These are phyloP conservation scores for Bipolaris victoriae DNA, from an alignment of 2,329 filamentous ascomycete species.

Conservation along the genomic window DNA sequence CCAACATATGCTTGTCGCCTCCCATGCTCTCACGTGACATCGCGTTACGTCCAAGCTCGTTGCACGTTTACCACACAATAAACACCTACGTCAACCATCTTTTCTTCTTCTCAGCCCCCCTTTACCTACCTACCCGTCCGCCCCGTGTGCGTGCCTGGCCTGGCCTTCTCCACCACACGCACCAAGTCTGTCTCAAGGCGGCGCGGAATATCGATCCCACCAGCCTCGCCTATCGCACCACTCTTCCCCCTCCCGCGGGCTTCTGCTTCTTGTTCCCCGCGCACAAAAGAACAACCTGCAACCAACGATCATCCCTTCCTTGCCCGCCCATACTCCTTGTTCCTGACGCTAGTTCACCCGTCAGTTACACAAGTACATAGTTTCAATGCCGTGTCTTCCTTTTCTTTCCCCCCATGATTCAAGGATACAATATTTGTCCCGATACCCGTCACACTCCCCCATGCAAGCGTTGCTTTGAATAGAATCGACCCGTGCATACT, in stretches of 20 bases:
- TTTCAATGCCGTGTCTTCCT: too few species aligned
- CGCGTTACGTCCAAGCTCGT: slow-evolving; percentile 12
- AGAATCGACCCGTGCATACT: neutral
- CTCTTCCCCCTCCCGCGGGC: neutral
- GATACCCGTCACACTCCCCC: neutral
- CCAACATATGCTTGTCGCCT: neutral
- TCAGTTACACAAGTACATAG: too few species aligned
- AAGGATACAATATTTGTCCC: neutral
- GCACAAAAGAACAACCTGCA: slow-evolving; percentile 7
- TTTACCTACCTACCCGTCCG: neutral
- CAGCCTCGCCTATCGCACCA: slow-evolving; percentile 4
- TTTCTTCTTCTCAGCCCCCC: slow-evolving; percentile 8
- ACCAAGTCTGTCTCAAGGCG: neutral
- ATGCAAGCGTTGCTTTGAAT: neutral
- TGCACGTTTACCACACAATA: neutral
- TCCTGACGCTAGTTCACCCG: slow-evolving; percentile 5
- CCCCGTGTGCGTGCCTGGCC: neutral
- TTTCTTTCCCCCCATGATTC: neutral
- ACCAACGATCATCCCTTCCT: slow-evolving; percentile 9
- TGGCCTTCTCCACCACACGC: neutral
- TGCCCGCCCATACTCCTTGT: neutral
- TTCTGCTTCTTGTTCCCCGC: neutral
- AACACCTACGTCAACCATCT: slow-evolving; percentile 10
- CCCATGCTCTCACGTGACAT: slow-evolving; percentile 15
- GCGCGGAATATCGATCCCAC: neutral